A percentile compares a stretch with the other conserved stretches of the same genome.
These are phyloP conservation scores for Linaria vulgaris DNA, from an alignment of 257 asterid genomes.

Conservation along the genomic window DNA sequence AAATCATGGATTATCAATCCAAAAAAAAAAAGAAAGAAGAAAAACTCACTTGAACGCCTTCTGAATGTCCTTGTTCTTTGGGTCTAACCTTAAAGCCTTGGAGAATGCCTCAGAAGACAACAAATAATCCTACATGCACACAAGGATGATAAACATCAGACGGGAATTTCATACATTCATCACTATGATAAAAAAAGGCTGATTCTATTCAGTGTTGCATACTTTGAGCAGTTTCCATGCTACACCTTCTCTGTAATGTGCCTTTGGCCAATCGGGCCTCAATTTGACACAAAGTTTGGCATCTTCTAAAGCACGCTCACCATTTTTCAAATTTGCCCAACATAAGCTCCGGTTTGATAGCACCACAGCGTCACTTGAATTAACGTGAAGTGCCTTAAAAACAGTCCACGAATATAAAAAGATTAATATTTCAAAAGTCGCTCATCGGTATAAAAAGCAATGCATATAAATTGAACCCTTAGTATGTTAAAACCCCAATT, in stretches of 20 bases:
- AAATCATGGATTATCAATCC: too few species aligned
- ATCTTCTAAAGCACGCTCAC: conserved; percentile 25
- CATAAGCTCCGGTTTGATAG: conserved; percentile 33
- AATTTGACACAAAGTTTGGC: conserved; percentile 23
- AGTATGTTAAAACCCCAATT: neutral
- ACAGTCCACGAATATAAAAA: neutral
- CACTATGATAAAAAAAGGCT: neutral
- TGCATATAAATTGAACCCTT: neutral
- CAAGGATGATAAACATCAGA: neutral
- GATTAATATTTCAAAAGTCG: neutral
- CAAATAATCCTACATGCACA: conserved; percentile 8
- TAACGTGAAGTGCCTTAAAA: conserved; percentile 9
- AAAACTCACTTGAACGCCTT: conserved; percentile 16
- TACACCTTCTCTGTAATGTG: conserved; percentile 32
- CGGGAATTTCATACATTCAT: neutral
- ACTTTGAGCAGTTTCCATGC: conserved; percentile 27
- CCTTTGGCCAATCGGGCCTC: conserved; percentile 31
- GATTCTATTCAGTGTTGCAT: neutral
- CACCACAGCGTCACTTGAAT: conserved; percentile 17
- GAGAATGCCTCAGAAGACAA: conserved; percentile 28
- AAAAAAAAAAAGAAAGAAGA: too few species aligned
- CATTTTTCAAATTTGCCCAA: conserved; percentile 23
- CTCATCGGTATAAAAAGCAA: conserved; percentile 3
- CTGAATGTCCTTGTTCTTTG: conserved; percentile 24
- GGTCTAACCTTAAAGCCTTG: conserved; percentile 26